phyloP scores from a whole-genome alignment of 306 rosid species.

The Quercus aquifolioides region DNA sequence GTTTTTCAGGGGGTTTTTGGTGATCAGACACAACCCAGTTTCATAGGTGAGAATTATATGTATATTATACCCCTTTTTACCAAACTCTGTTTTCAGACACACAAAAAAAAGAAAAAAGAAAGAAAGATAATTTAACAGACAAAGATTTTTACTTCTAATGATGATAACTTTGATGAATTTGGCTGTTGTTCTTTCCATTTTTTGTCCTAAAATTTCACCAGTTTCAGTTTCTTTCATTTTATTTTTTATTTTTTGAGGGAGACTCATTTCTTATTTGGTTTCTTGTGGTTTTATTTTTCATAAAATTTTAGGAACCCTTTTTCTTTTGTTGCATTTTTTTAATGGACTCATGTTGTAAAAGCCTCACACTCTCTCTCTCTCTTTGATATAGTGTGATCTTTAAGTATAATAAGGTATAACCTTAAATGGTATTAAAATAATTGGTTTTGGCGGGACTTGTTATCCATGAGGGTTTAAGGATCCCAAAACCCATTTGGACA shows the following conservation, averaged over 20 bases:
- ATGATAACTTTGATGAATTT: neutral
- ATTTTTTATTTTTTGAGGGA: neutral
- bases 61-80: neutral
- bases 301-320: neutral
- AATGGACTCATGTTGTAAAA: neutral
- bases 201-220: neutral
- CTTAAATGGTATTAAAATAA: neutral
- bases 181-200: slow-evolving; percentile 1
- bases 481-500: slow-evolving; percentile 25
- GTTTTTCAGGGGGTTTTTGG: slow-evolving; percentile 50
- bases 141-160: slow-evolving; percentile 2
- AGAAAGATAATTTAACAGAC: neutral
- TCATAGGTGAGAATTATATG: slow-evolving; percentile 32
- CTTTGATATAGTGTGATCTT: neutral
- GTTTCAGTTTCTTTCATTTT: slow-evolving; percentile 12
- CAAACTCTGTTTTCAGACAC: neutral
- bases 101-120: neutral
- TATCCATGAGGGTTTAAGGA: slow-evolving; percentile 28
- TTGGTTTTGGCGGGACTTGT: slow-evolving; percentile 22
- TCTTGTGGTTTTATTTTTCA: neutral
- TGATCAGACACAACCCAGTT: slow-evolving; percentile 44
- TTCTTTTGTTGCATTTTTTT: neutral
- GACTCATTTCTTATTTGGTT: slow-evolving; percentile 21
- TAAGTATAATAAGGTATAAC: neutral
- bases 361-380: neutral